Base-by-base conservation (phyloP, 2,329 filamentous ascomycete genomes). In the Alternaria triticimaculans region DNA sequence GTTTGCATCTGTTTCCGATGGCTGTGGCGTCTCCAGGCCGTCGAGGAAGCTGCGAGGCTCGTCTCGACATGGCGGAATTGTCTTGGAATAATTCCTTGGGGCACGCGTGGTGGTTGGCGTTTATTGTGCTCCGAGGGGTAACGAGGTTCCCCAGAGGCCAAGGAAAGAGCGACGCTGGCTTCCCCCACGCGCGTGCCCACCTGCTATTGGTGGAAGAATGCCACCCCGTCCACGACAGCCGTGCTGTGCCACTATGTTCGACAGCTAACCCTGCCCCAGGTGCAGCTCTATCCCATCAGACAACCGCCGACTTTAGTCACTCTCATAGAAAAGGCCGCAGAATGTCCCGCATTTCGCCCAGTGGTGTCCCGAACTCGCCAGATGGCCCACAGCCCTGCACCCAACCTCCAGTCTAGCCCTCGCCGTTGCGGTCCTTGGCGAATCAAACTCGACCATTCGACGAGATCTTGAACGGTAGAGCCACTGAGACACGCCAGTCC, bases 281-380 rank as follows among this genome's bases (percentile, higher is more conserved):
- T 55, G 66, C 63, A 66, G 64, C 59, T 61, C 65, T 60, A 67
- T 63, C 73, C 68, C 67, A 65, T 58, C 64, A 65, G 62, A 66
- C 58, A 53, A 58, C 62, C 65, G 70, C 74, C 72, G 51, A 65
- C 70, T 70, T 80, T 79, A 79, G 77, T 79, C 77, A 78, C 72
- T 66, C 67, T 65, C 50, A 60, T 72, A 65, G 63, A 73, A 76
- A 77, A 76, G 73, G 67, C 76, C 72, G 72, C 72, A 74, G 64
- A 61, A 63, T 63, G 67, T 73, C 69, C 76, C 76, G 73, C 72
- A 66, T 66, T 70, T 77, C 76, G 76, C 75, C 72, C 76, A 71
- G 61, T 66, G 65, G 72, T 74, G 59, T 58, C 69, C 77, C 74
- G 72, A 77, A 67, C 64, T 60, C 64, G 59, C 58, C 69, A 69